A percentile compares a stretch with the other conserved stretches of the same genome.
phyloP scores from a whole-genome alignment of 1,284 basidiomycete genomes.

The Stygiomarasmius scandens region DNA sequence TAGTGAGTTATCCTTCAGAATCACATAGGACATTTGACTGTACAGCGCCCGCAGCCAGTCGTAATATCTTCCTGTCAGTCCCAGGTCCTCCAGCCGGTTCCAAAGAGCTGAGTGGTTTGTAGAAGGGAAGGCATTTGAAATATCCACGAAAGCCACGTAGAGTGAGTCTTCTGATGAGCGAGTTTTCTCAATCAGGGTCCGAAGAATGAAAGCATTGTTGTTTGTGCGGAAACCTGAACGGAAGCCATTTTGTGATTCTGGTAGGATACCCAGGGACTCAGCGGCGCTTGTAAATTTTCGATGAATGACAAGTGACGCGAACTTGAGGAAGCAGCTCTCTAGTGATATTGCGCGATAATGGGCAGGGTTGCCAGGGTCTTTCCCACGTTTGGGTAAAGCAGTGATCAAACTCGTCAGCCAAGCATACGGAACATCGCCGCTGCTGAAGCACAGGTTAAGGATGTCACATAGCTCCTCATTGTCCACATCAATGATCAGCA shows the following conservation, averaged over 20 bases:
- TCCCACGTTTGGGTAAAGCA: too few species aligned
- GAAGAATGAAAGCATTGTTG: conserved; percentile 19
- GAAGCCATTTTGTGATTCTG: conserved; percentile 18
- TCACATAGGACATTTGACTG: conserved; percentile 2
- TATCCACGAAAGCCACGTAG: conserved; percentile 26
- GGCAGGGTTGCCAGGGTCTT: too few species aligned
- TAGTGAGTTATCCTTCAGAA: conserved; percentile 8
- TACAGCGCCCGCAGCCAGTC: conserved; percentile 26
- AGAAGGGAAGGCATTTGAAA: conserved; percentile 29
- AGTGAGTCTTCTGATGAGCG: conserved; percentile 8
- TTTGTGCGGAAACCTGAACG: conserved; percentile 11
- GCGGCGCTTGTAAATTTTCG: too few species aligned
- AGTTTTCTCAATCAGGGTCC: conserved; percentile 22
- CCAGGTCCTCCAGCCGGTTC: conserved; percentile 17
- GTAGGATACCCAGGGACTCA: too few species aligned
- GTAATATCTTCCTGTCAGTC: conserved; percentile 21
- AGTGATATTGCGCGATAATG: too few species aligned
- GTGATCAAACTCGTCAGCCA: too few species aligned
- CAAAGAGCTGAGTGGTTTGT: conserved; percentile 26
- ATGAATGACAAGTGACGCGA: too few species aligned
- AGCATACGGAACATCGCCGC: neutral
- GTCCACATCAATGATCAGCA: too few species aligned
- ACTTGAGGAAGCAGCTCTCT: too few species aligned
- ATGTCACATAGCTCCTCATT: too few species aligned
- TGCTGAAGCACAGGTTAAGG: too few species aligned